A percentile compares a stretch with the other conserved stretches of the same genome.
Conservation (phyloP, 345 rosid genomes). For the Rhodamnia rubescens region DNA sequence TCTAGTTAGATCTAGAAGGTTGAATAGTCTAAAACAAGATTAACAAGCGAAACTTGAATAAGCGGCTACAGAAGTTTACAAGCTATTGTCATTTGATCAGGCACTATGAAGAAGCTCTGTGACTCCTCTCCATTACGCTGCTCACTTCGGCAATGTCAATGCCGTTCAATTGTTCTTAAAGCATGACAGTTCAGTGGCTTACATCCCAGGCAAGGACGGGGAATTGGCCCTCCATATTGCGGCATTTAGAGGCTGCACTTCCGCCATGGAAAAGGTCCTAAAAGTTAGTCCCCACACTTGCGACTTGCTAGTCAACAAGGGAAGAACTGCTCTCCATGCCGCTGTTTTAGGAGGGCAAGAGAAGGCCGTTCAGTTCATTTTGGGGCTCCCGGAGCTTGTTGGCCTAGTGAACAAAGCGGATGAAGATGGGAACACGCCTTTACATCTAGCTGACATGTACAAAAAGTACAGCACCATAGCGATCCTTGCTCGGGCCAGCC, state of each 20-base stretch:
- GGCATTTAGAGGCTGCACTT: constrained; percentile 1
- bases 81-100: not conserved
- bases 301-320: not conserved
- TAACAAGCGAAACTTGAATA: not conserved
- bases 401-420: constrained; percentile 9
- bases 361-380: constrained; percentile 1
- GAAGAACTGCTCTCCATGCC: constrained; percentile 15
- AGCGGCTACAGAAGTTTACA: not conserved
- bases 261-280: constrained; percentile 1
- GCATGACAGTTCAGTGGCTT: not conserved
- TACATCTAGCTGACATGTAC: constrained; percentile 14
- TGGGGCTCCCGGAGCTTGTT: not conserved
- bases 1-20: not conserved
- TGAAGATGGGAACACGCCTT: constrained; percentile 15
- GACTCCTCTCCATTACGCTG: constrained; percentile 15
- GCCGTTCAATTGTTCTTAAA: constrained; percentile 2
- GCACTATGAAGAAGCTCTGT: constrained; percentile 5
- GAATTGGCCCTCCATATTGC: constrained; percentile 17
- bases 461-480: constrained; percentile 1
- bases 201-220: constrained; percentile 6
- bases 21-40: not conserved
- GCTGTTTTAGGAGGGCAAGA: constrained; percentile 6
- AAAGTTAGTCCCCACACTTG: constrained; percentile 2
- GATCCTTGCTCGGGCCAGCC: not conserved
- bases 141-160: constrained; percentile 2